Conservation (phyloP, 78 protist species). For the Planoprotostelium fungivorum region DNA sequence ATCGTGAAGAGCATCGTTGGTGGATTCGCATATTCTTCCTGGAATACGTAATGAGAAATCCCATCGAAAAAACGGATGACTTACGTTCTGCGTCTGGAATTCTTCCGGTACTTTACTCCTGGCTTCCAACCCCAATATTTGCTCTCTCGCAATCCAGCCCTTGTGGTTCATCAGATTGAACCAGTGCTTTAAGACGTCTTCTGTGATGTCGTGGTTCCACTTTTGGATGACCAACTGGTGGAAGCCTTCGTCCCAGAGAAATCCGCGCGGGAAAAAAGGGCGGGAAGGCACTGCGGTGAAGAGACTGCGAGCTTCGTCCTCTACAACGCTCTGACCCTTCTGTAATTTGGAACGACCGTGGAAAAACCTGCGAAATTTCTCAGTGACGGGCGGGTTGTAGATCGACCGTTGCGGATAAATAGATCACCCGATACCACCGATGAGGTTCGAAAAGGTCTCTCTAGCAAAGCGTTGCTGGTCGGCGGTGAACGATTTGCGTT, state of each 20-base stretch:
- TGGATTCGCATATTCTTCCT: constrained; percentile 75
- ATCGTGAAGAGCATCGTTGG: constrained; percentile 75
- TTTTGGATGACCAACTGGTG: constrained; percentile 75
- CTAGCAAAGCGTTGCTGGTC: constrained; percentile 9
- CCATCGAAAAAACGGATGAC: constrained; percentile 13
- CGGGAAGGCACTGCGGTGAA: constrained; percentile 85
- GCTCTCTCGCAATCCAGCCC: constrained; percentile 97
- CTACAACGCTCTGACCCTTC: background rate
- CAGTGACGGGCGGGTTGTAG: background rate
- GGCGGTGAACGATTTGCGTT: background rate
- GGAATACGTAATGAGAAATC: background rate
- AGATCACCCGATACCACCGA: constrained; percentile 75
- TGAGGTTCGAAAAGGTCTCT: constrained; percentile 55
- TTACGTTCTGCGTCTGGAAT: constrained; percentile 14
- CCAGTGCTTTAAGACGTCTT: constrained; percentile 77
- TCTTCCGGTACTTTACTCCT: constrained; percentile 29
- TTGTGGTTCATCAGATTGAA: constrained; percentile 57
- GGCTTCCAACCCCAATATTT: constrained; percentile 89
- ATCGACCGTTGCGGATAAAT: background rate
- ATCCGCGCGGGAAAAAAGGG: constrained; percentile 93
- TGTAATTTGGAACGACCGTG: background rate
- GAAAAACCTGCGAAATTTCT: background rate
- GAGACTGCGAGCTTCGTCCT: constrained; percentile 13
- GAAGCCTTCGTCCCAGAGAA: constrained; percentile 98
- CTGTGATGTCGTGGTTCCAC: constrained; percentile 45